Percentiles rank a stretch among this genome's conserved stretches.
Conservation (phyloP, 768 basidiomycete species). For the Psilocybe tampanensis region DNA sequence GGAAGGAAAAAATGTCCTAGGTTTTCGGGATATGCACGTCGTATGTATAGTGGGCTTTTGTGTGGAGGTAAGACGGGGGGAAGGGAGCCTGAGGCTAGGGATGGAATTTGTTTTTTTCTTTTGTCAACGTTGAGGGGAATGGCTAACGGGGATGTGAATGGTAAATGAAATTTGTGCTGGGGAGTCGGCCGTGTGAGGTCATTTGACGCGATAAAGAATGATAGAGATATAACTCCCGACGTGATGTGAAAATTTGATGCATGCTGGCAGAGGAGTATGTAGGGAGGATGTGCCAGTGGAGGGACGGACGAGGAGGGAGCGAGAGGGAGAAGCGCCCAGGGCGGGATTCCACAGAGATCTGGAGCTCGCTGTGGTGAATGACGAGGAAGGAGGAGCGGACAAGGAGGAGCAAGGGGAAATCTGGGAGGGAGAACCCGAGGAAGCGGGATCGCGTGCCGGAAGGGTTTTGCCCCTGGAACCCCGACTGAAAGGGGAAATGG, state of each 20-base stretch:
- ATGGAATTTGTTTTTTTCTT: too few species aligned
- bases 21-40: slow-evolving; percentile 5
- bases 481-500: not conserved
- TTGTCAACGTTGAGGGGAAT: not conserved
- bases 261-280: not conserved
- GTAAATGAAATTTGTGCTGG: not conserved
- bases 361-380: not conserved
- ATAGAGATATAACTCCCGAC: not conserved
- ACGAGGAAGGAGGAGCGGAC: too few species aligned
- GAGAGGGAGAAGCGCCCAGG: not conserved
- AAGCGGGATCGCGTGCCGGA: not conserved
- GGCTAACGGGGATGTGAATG: slow-evolving; percentile 4
- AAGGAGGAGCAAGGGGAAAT: too few species aligned
- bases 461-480: not conserved
- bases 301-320: not conserved
- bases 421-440: slow-evolving; percentile 3
- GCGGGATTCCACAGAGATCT: not conserved
- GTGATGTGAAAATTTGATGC: not conserved
- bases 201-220: not conserved
- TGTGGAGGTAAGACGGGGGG: not conserved
- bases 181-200: not conserved
- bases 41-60: not conserved
- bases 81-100: too few species aligned
- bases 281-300: not conserved
- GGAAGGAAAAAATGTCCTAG: not conserved